Conservation (phyloP, 768 basidiomycete genomes). For the Xerocomellus intermedius region DNA sequence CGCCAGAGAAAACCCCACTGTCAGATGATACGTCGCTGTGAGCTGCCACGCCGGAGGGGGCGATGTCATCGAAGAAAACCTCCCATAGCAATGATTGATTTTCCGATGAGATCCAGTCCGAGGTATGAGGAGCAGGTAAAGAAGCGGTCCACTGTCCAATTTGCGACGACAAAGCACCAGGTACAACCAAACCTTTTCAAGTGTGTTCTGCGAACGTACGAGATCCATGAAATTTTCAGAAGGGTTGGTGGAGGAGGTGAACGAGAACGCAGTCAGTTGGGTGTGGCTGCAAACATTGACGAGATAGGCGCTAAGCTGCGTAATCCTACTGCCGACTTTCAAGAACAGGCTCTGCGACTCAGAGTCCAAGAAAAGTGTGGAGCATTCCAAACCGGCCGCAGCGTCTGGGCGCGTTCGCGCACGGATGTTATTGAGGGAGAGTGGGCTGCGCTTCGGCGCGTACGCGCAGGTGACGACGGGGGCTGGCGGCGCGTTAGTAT, state of each 20-base stretch:
- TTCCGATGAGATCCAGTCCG: slow-evolving; percentile 68
- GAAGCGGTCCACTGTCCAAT: slow-evolving; percentile 72
- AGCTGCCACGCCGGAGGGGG: slow-evolving; percentile 65
- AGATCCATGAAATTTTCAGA: no score
- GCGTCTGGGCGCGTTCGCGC: slow-evolving; percentile 38
- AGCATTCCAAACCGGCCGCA: slow-evolving; percentile 60
- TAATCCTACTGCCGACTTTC: slow-evolving; percentile 56
- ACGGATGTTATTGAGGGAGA: no score
- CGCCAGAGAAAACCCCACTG: slow-evolving; percentile 75
- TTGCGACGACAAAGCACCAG: slow-evolving; percentile 4
- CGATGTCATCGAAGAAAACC: slow-evolving; percentile 73
- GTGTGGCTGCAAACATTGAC: slow-evolving; percentile 60
- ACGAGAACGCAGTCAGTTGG: slow-evolving; percentile 61
- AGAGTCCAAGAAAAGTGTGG: slow-evolving; percentile 62
- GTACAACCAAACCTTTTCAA: no score
- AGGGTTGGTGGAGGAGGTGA: slow-evolving; percentile 64
- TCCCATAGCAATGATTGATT: slow-evolving; percentile 68
- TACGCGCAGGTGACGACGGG: no score
- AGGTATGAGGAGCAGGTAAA: slow-evolving; percentile 60
- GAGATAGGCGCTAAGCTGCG: slow-evolving; percentile 61
- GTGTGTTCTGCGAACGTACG: no score
- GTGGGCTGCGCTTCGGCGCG: no score
- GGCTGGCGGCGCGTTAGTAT: no score
- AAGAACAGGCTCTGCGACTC: slow-evolving; percentile 57
- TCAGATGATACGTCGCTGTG: slow-evolving; percentile 71